Base-by-base conservation (phyloP, 2,329 filamentous ascomycete genomes). In the Apiospora hydei region DNA sequence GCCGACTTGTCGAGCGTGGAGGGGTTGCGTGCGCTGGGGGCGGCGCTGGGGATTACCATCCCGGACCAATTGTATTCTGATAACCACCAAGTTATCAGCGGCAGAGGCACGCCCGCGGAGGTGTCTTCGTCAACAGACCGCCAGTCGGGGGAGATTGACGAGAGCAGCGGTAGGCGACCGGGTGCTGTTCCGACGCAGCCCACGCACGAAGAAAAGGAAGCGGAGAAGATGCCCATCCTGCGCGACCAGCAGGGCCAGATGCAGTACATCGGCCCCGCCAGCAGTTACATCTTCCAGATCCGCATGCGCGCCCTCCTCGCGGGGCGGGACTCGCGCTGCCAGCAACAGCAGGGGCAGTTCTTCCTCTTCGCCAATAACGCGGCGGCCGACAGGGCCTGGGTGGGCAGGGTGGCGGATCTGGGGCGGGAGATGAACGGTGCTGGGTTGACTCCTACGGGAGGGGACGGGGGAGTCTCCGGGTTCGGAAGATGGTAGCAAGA, bases 191-290 rank as follows among this genome's bases (percentile, higher is more conserved):
- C n/a, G n/a, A n/a, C n/a, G n/a, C 34, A 38, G 34, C 34, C 34
- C 5, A 38, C 34, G 34, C 34, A 38, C 34, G 64, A 10, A 18
- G 64, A 21, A 18, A 18, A 18, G 16, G 34, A 18, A 5, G n/a
- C 41, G 7, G 16, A 57, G 18, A 18, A 43, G 10, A 34, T 69
- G 68, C 68, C 68, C 46, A 47, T 82, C 30, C 77, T 84, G 24
- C 83, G 80, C 6, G 83, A 85, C 74, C 82, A 83, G 75, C 83
- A 84, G 71, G 83, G 83, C 8, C 83, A 84, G 76, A 81, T 80
- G 49, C 83, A 85, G 75, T 85, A 83, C 75, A 84, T 85, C 73
- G 83, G 83, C 0, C 82, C 81, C 1, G 79, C 80, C 53, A 84
- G 82, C 77, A 83, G 82, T 51, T 83, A 83, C 70, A 77, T 81